Conservation (phyloP, 2,329 filamentous ascomycete species). For the Paraconiothyrium brasiliense region DNA sequence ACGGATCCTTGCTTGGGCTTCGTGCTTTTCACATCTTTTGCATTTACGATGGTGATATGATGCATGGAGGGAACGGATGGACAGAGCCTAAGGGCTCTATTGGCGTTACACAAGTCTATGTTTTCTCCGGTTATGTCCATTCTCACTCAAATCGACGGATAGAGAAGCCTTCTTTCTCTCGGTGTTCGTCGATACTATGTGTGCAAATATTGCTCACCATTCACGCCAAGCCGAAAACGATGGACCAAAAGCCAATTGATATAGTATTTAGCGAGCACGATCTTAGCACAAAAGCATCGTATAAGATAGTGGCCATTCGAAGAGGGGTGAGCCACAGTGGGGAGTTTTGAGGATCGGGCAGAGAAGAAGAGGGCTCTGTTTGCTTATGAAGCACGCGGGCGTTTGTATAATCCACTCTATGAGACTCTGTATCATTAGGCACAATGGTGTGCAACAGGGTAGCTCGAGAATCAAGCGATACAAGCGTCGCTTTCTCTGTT, state of each 20-base stretch:
- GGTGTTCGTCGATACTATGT: conserved; percentile 10
- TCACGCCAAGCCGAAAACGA: conserved; percentile 1
- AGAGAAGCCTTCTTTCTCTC: conserved; percentile 1
- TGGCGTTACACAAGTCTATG: conserved; percentile 40
- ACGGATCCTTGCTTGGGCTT: conserved; percentile 13
- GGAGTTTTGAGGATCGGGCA: neutral
- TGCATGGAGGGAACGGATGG: conserved; percentile 40
- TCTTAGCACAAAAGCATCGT: conserved; percentile 15
- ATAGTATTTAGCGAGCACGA: conserved; percentile 19
- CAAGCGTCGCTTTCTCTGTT: conserved; percentile 15
- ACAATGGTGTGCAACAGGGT: neutral
- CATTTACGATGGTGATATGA: conserved; percentile 52
- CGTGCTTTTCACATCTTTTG: conserved; percentile 46
- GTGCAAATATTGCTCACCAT: neutral
- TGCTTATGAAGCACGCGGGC: conserved; percentile 1
- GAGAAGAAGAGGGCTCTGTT: conserved; percentile 7
- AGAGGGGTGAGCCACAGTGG: conserved; percentile 2
- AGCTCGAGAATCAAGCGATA: conserved; percentile 15
- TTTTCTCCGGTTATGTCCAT: conserved; percentile 40
- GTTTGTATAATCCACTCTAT: conserved; percentile 19
- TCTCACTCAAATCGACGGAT: neutral
- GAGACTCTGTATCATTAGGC: conserved; percentile 15
- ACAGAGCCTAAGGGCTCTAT: conserved; percentile 32
- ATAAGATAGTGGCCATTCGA: conserved; percentile 8
- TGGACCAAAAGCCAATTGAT: conserved; percentile 11